Base-by-base conservation (phyloP, 768 basidiomycete species). In the Lentinula boryana region DNA sequence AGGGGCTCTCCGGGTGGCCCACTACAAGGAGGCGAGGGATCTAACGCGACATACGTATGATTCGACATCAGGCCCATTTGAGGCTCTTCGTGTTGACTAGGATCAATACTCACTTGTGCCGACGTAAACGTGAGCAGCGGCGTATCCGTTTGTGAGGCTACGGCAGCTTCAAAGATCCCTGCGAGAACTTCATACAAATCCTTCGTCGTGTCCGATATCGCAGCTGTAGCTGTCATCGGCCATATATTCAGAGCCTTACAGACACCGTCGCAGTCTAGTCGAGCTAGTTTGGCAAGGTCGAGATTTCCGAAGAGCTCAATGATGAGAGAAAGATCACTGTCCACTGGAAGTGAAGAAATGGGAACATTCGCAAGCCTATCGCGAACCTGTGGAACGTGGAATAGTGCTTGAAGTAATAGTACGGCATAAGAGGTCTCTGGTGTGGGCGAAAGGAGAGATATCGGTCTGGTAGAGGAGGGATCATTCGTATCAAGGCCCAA, bases 341-440 rank as follows among this genome's bases (percentile, higher is more conserved):
- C 12, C 32, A 27, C 55, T 36, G 16, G n/a, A 5, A 13, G 2
- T 32, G 36, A 27, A 9, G n/a, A 33, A 32, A 56, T 38, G 5
- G 8, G 10, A 4, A 41, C 36, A 3, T n/a, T n/a, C 23, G 55
- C 40, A 43, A 56, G 40, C 55, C 55, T 36, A 7, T 21, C 12
- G 13, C 55, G 55, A 41, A 56, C 55, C 15, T 56, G 55, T 56
- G 55, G 55, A 13, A 56, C 55, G 16, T 56, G 55, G 16, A 40
- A 56, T 16, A 56, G 55, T 10, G 55, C 55, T 56, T 56, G 55
- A 16, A 56, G 55, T n/a, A 56, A 36, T 13, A 56, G 12, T 21
- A 13, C 55, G 5, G 40, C 40, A 31, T 36, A 41, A 7, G 32
- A 18, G 27, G 23, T 40, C 6, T 40, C 40, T 43, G 55, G 40